These are phyloP conservation scores for Colletotrichum acutatum DNA, from an alignment of 2,329 filamentous ascomycete genomes.

Conservation along the genomic window DNA sequence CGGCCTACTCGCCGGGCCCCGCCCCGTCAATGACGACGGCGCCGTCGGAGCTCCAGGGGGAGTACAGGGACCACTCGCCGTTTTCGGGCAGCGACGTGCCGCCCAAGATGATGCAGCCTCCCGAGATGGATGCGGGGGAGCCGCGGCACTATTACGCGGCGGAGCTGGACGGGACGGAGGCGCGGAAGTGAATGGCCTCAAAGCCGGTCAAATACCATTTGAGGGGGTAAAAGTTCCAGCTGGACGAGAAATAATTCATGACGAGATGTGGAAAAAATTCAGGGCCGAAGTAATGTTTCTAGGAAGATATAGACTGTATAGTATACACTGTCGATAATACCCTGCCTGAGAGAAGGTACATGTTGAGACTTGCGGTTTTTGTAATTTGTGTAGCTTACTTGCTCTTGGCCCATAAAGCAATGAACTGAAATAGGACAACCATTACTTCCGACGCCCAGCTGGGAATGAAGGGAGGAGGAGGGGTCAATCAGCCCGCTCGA, in stretches of 20 bases:
- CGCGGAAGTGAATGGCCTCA: slow-evolving; percentile 1
- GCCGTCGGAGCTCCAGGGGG: slow-evolving; percentile 15
- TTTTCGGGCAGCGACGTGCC: background rate
- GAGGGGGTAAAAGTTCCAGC: background rate
- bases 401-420: too few species aligned
- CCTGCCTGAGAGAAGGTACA: too few species aligned
- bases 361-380: too few species aligned
- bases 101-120: slow-evolving; percentile 19
- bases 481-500: too few species aligned
- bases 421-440: too few species aligned
- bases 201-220: too few species aligned
- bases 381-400: too few species aligned
- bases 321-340: background rate
- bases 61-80: slow-evolving; percentile 8
- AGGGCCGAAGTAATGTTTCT: background rate
- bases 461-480: too few species aligned
- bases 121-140: slow-evolving; percentile 22
- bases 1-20: slow-evolving; percentile 1
- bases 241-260: background rate
- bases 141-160: slow-evolving; percentile 13
- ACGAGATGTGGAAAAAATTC: background rate
- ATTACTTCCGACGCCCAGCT: too few species aligned
- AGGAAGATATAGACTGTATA: background rate
- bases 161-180: slow-evolving; percentile 30
- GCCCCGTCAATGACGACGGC: slow-evolving; percentile 17